Conservation (phyloP, 805 yeast species). For the Wickerhamiella brachini region DNA sequence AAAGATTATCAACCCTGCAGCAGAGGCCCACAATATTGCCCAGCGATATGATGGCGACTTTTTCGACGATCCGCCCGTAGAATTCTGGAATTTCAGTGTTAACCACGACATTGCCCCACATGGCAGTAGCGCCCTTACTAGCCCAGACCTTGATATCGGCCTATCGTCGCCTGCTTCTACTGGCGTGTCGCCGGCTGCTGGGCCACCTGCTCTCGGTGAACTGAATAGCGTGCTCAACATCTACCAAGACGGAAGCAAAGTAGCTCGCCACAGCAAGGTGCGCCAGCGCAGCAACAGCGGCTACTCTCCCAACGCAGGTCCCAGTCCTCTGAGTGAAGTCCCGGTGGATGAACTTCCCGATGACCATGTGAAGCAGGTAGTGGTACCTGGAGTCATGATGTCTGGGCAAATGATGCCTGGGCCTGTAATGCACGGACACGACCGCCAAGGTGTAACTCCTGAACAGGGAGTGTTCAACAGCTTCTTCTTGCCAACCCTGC, state of each 20-base stretch:
- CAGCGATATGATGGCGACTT: background rate
- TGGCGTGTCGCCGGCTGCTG: background rate
- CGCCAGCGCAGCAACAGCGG: background rate
- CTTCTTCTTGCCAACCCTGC: background rate
- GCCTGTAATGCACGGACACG: too few species aligned
- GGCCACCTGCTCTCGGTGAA: background rate
- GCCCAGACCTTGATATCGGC: background rate
- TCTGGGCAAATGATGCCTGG: too few species aligned
- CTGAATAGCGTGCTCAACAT: background rate
- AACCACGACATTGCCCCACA: too few species aligned
- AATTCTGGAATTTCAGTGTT: background rate
- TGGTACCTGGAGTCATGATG: too few species aligned
- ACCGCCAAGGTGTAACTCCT: too few species aligned
- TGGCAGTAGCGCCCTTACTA: too few species aligned
- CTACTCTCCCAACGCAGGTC: background rate
- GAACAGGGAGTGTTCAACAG: background rate
- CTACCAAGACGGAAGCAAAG: background rate
- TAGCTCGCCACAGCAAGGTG: too few species aligned
- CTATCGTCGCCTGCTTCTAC: background rate
- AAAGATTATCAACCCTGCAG: background rate
- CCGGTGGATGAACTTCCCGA: background rate
- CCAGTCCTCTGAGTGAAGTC: background rate
- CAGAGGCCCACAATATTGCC: background rate
- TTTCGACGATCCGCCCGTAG: background rate
- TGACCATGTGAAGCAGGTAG: background rate